Percentiles rank a stretch among this genome's conserved stretches.
Conservation (phyloP, 129 eudicot species). For the Flaveria brownii region DNA sequence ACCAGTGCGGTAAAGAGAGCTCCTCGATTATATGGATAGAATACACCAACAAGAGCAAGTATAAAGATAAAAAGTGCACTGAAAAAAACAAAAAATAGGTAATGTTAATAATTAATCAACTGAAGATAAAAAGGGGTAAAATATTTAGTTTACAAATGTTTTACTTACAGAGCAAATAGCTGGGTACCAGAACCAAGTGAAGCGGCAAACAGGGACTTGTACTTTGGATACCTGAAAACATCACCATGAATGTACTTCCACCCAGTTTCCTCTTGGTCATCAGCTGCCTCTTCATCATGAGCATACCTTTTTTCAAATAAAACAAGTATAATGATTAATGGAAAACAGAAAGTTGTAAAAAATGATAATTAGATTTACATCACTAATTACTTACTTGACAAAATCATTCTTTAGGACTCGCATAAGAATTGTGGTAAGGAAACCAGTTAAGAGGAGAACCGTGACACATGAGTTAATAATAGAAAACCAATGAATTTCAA, state of each 20-base stretch:
- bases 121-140: conserved; percentile 5
- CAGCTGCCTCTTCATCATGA: conserved; percentile 65
- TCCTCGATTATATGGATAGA: conserved; percentile 88
- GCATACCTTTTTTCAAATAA: conserved; percentile 45
- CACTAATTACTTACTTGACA: conserved; percentile 51
- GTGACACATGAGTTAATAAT: conserved; percentile 67
- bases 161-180: conserved; percentile 57
- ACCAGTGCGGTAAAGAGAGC: conserved; percentile 81
- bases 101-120: not conserved
- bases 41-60: conserved; percentile 79
- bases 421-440: conserved; percentile 65
- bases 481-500: conserved; percentile 69
- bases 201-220: conserved; percentile 60
- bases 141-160: not conserved
- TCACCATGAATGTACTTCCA: conserved; percentile 69
- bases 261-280: conserved; percentile 71
- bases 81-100: conserved; percentile 19
- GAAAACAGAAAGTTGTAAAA: not conserved
- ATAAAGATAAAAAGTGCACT: conserved; percentile 64
- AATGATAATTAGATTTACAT: not conserved
- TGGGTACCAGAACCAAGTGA: conserved; percentile 71
- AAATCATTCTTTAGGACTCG: conserved; percentile 60
- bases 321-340: not conserved
- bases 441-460: conserved; percentile 61
- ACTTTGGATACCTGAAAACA: conserved; percentile 56